Evolutionary conservation across 768 basidiomycete species (phyloP).

Genomic region (Phanerodontia chrysosporium): DNA sequence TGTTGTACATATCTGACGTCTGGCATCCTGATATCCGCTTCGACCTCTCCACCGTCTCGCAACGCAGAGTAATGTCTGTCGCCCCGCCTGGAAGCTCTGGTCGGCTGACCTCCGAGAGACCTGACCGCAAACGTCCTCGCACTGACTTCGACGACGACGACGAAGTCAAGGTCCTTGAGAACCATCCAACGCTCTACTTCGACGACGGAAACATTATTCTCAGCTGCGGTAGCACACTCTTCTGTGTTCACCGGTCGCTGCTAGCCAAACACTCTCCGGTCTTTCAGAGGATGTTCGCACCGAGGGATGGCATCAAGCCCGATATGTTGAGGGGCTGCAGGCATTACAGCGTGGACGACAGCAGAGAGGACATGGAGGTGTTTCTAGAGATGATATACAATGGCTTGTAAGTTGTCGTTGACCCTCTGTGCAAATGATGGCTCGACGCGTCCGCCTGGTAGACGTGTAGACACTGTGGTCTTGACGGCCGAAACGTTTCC

Average conservation of each 20-base stretch:
- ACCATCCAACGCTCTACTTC: conserved; percentile 1
- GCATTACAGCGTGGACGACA: conserved; percentile 7
- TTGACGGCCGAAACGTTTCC: conserved; percentile 18
- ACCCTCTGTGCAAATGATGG: background rate
- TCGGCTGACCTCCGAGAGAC: background rate
- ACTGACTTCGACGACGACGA: background rate
- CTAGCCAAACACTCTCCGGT: conserved; percentile 12
- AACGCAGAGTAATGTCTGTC: background rate
- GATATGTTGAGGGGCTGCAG: conserved; percentile 2
- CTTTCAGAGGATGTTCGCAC: background rate
- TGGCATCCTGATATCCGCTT: too few relatives aligned
- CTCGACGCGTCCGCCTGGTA: background rate
- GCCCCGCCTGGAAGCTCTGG: background rate
- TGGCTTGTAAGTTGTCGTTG: conserved; percentile 12
- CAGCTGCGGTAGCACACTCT: background rate
- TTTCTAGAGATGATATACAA: conserved; percentile 14
- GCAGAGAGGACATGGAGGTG: conserved; percentile 12
- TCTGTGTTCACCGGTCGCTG: background rate
- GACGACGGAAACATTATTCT: conserved; percentile 7
- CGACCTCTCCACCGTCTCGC: too few relatives aligned
- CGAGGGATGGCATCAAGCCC: background rate
- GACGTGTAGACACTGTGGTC: conserved; percentile 17
- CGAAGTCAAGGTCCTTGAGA: background rate
- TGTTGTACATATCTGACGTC: too few relatives aligned
- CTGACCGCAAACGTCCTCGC: background rate